Evolutionary conservation across 192 early-diverging fungal genomes (phyloP).

Genomic region (Neocallimastix lanati): DNA sequence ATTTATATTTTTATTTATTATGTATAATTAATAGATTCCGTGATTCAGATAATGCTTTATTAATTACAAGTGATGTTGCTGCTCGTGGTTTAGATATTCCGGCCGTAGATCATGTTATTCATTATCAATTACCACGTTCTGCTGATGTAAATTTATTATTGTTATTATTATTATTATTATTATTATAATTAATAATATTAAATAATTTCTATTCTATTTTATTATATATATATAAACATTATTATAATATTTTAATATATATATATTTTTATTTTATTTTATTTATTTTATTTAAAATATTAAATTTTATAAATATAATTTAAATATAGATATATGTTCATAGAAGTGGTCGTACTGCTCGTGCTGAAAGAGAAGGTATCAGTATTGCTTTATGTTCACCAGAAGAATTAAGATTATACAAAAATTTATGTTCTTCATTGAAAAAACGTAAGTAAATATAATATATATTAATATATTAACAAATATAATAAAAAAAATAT

Average conservation of each 20-base stretch:
- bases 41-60: slow-evolving; percentile 44
- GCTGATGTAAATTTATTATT: slow-evolving; percentile 39
- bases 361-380: slow-evolving; percentile 65
- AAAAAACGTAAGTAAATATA: slow-evolving; percentile 34
- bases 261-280: no score
- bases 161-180: no score
- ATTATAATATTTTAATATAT: no score
- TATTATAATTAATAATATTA: no score
- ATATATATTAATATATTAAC: not conserved
- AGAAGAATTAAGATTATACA: slow-evolving; percentile 61
- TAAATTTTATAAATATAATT: no score
- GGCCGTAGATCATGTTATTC: slow-evolving; percentile 77
- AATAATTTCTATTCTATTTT: no score
- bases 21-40: slow-evolving; percentile 32
- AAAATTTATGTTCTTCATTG: slow-evolving; percentile 62
- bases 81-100: no score
- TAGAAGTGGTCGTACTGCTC: slow-evolving; percentile 81
- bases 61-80: slow-evolving; percentile 92
- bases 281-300: no score
- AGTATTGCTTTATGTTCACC: slow-evolving; percentile 67
- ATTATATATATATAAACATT: no score
- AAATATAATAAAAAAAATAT: not conserved
- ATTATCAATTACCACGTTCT: slow-evolving; percentile 83
- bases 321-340: slow-evolving; percentile 63
- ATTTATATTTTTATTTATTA: no score